Evolutionary conservation across 257 asterid genomes (phyloP), one percentile per base, ranked within the genome.

Genomic region (Cruciata laevipes): DNA sequence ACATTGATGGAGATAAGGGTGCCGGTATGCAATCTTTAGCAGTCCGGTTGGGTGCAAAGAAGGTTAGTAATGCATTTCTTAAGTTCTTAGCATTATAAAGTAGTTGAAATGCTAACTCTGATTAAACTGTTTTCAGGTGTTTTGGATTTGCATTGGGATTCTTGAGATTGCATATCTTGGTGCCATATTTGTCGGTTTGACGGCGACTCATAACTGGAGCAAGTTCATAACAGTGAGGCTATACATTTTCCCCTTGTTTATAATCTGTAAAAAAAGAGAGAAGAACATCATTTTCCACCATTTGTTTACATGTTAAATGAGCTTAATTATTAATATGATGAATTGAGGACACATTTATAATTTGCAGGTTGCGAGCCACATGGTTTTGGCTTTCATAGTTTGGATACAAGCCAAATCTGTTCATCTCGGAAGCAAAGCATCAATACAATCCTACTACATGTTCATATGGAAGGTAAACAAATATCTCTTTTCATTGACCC

Each of bases 391-490:
- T 59, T 76, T 69, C 9, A 63, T 85, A 69, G 92, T 93, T 10
- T 90, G 96, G 96, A 79, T 6, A 68, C 87, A 82, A 6, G 96
- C 99, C 69, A 85, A 80, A 75, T 80, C 96, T 9, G 63, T 79
- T 30, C 92, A 93, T 71, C 79, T 90, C 61, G 80, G 76, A 62
- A 83, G 76, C 86, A 91, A 90, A 79, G 73, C 85, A 5, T 82
- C 85, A 17, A 81, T 90, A 74, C 85, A 95, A 70, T 78, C 97
- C 74, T 93, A 88, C 75, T 90, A 93, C 89, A 90, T 86, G 97
- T 87, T 93, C 88, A 85, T 93, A 73, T 93, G 99, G 99, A 84
- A 93, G 99, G 99, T 93, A 82, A 72, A 11, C n/a, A n/a, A n/a
- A n/a, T n/a, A 31, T 67, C 61, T n/a, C n/a, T n/a, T n/a, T n/a